These are phyloP conservation scores for Verbascum thapsus DNA, from an alignment of 257 asterid genomes.

Conservation along the genomic window DNA sequence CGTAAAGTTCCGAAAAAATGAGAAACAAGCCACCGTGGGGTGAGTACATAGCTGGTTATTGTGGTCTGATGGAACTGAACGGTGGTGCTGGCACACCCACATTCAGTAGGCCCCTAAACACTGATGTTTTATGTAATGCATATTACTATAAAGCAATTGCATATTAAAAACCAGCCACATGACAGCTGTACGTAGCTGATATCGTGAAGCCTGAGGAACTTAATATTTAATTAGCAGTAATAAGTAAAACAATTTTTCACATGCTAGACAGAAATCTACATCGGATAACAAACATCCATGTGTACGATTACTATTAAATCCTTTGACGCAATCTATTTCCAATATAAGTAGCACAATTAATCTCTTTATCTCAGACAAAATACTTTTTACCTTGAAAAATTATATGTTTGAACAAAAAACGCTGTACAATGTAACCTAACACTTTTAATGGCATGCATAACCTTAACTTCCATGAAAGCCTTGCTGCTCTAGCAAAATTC, in stretches of 20 bases:
- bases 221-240: background rate
- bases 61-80: conserved; percentile 6
- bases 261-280: background rate
- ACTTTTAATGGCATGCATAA: no score
- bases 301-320: background rate
- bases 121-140: background rate
- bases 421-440: background rate
- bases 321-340: conserved; percentile 4
- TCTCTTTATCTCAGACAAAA: no score
- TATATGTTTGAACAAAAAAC: background rate
- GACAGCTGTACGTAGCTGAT: background rate
- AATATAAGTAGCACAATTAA: conserved; percentile 9
- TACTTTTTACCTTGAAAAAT: conserved; percentile 5
- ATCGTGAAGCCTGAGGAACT: background rate
- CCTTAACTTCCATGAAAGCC: background rate
- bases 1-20: background rate
- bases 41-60: conserved; percentile 11
- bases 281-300: background rate
- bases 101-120: background rate
- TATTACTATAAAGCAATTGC: background rate
- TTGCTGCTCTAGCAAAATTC: background rate
- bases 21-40: conserved; percentile 12
- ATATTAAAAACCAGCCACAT: background rate
- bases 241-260: conserved; percentile 1
- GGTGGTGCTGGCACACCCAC: background rate